Percentiles rank a stretch among this genome's conserved stretches.
Conservation (phyloP, 345 rosid species). For the Alliaria petiolata region DNA sequence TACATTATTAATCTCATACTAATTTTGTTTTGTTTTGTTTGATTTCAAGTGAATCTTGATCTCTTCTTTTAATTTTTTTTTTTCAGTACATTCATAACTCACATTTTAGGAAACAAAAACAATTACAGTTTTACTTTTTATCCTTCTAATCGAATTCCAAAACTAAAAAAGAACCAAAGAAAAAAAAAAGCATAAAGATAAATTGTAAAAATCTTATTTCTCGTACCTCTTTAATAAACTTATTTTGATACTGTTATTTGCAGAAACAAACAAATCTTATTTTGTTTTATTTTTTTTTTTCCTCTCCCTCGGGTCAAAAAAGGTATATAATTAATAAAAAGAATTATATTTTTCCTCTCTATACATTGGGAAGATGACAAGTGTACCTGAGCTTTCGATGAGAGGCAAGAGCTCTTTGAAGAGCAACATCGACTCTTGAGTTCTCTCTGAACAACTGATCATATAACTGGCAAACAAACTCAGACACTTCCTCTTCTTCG, state of each 20-base stretch:
- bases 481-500: conserved; percentile 68
- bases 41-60: neutral
- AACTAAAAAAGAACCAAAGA: too few relatives aligned
- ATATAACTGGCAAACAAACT: conserved; percentile 66
- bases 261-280: conserved; percentile 11
- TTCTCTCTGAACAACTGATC: conserved; percentile 70
- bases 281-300: neutral
- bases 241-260: conserved; percentile 13
- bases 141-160: too few relatives aligned
- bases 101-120: too few relatives aligned
- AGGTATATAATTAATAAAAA: neutral
- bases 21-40: neutral
- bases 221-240: neutral
- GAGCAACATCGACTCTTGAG: conserved; percentile 59
- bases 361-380: conserved; percentile 72
- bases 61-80: neutral
- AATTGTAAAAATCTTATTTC: neutral
- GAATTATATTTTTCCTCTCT: neutral
- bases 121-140: too few relatives aligned
- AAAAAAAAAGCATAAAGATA: too few relatives aligned
- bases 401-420: conserved; percentile 65
- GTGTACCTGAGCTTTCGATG: conserved; percentile 65
- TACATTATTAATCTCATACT: conserved; percentile 5
- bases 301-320: conserved; percentile 14
- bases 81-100: neutral